Evolutionary conservation across 2,329 filamentous ascomycete genomes (phyloP).

Genomic region (Neonectria faginata): DNA sequence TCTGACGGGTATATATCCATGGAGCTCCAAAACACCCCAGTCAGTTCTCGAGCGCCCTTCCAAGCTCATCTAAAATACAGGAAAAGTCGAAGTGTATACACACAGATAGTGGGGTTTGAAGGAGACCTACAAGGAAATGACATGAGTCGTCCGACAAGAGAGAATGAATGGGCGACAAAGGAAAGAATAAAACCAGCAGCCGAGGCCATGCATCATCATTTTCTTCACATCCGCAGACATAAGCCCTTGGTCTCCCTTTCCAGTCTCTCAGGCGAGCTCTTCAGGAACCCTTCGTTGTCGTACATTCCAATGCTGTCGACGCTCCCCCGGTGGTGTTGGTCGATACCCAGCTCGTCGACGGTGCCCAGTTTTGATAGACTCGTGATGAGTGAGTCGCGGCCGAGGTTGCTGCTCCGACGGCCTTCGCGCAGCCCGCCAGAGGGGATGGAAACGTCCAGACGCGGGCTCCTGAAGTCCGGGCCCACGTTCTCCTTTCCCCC

Average conservation of each 20-base stretch:
- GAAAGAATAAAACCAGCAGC: conserved; percentile 20
- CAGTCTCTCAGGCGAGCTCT: conserved; percentile 56
- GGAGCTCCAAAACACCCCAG: conserved; percentile 30
- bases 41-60: conserved; percentile 15
- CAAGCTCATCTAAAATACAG: conserved; percentile 21
- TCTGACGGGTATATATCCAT: conserved; percentile 41
- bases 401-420: conserved; percentile 36
- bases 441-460: conserved; percentile 27
- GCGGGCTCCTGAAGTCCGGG: conserved; percentile 28
- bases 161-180: conserved; percentile 22
- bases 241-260: conserved; percentile 47
- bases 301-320: conserved; percentile 58
- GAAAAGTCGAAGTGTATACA: conserved; percentile 19
- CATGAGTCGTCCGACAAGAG: conserved; percentile 27
- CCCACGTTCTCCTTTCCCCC: conserved; percentile 48
- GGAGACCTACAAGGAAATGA: conserved; percentile 1
- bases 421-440: conserved; percentile 31
- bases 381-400: conserved; percentile 32
- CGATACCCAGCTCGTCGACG: conserved; percentile 44
- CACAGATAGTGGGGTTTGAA: conserved; percentile 10
- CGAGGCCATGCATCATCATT: not conserved
- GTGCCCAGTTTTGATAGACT: conserved; percentile 42
- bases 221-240: conserved; percentile 45
- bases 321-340: conserved; percentile 46
- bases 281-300: conserved; percentile 60